Evolutionary conservation across 768 basidiomycete genomes (phyloP), one percentile per base, ranked within the genome.

Genomic region (Hericium alpestre): DNA sequence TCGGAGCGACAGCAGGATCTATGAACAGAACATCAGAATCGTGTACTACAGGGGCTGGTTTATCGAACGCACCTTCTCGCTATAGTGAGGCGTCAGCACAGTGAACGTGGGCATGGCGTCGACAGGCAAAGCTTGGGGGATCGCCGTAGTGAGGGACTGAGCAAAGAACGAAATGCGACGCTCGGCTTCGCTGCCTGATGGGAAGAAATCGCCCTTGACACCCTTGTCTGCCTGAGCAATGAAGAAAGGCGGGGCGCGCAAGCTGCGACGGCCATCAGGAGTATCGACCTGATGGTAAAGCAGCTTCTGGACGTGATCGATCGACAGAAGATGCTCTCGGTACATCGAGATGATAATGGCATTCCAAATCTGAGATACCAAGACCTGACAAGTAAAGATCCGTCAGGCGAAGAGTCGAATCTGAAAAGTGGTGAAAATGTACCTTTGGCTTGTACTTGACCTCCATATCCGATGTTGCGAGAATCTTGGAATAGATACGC

Each of bases 51-150:
- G 6, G 6, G 16, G 23, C 16, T 3, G 7, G 25, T 25, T 25
- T 25, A 25, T 25, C 25, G 15, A 15, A 60, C 77, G 10, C 47
- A 87, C 87, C 83, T 99, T 99, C 72, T 99, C 96, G 59, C 88
- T 96, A 70, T 99, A 99, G 72, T 99, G 96, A 13, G 96, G 96
- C 0, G 93, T 96, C 55, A 99, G 75, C 22, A 99, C 94, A 48
- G 96, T 98, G 77, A 99, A 99, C 0, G 95, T 97, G 2, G 96
- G 96, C 96, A 99, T 98, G n/a, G 93, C 90, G 69, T 98, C 94
- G 46, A 99, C 92, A 13, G 94, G 93, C 38, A 98, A 72, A 8
- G 96, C 88, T 63, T 91, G 87, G 18, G 95, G 96, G 53, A 98
- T 83, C 51, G 85, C 78, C n/a, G 93, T 96, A 6, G 96, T 98